Evolutionary conservation across 2,329 filamentous ascomycete genomes (phyloP).

Genomic region (Proliferodiscus dingleyae): DNA sequence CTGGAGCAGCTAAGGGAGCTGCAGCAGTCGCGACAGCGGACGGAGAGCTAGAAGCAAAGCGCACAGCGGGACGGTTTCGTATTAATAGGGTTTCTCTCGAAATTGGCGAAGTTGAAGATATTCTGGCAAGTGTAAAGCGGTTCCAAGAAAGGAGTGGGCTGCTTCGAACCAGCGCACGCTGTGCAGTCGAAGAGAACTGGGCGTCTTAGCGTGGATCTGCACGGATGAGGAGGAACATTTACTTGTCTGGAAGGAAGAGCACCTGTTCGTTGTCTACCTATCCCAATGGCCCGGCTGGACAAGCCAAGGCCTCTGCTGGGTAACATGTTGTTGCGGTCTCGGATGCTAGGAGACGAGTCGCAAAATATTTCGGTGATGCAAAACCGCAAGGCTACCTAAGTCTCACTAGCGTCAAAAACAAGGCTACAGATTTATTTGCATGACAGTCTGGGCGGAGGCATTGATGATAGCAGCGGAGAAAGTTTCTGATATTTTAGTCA

Average conservation of each 20-base stretch:
- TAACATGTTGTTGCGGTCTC: slow-evolving; percentile 42
- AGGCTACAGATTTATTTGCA: no score
- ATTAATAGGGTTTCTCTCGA: slow-evolving; percentile 18
- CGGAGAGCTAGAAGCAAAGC: slow-evolving; percentile 28
- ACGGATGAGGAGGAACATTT: slow-evolving; percentile 8
- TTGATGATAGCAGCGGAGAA: neutral
- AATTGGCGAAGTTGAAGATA: slow-evolving; percentile 12
- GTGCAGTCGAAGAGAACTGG: slow-evolving; percentile 30
- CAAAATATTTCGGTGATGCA: slow-evolving; percentile 28
- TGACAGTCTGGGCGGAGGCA: no score
- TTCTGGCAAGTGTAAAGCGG: slow-evolving; percentile 14
- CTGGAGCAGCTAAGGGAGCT: no score
- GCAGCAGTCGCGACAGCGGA: no score
- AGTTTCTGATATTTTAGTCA: no score
- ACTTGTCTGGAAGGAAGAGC: slow-evolving; percentile 33
- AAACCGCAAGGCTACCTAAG: neutral
- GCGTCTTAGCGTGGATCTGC: slow-evolving; percentile 16
- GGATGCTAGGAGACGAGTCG: slow-evolving; percentile 13
- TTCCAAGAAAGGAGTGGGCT: slow-evolving; percentile 24
- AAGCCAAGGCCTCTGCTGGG: slow-evolving; percentile 48
- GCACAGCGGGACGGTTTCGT: slow-evolving; percentile 22
- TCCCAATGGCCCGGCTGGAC: slow-evolving; percentile 39
- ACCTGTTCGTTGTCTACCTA: slow-evolving; percentile 33
- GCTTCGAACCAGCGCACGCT: slow-evolving; percentile 22
- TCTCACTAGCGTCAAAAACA: slow-evolving; percentile 2